Base-by-base conservation (phyloP, 257 asterid genomes). In the Primulina huaijiensis region DNA sequence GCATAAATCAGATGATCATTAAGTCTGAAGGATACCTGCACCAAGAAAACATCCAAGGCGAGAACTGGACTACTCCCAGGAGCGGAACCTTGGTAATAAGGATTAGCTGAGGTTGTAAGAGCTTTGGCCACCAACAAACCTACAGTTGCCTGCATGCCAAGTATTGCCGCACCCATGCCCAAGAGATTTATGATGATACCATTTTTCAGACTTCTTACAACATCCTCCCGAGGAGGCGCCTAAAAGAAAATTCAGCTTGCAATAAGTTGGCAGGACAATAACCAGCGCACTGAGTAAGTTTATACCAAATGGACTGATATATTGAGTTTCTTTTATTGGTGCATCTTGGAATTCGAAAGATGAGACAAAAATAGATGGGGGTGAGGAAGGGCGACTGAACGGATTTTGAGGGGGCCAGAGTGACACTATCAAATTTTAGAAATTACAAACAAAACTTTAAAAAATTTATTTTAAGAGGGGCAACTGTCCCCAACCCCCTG, bases 211-310 rank as follows among this genome's bases (percentile, higher is more conserved):
- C 97, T 89, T 82, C 74, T 86, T 27, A 94, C 90, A 40, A 91
- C 99, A 78, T 89, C 99, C 0, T 95, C 97, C 10, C 99, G 96
- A 60, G 97, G 96, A 74, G 99, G 98, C 16, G 99, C 99, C 99
- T 94, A 87, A 67, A 77, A 81, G 61, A 30, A 75, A 19, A 38
- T 67, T 67, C n/a, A 20, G n/a, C 21, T 61, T 50, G 46, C 11
- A 46, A 35, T 31, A 21, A 46, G 21, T 68, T 34, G 53, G 75
- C 27, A 0, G 40, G 33, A 64, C 62, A n/a, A 68, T 9, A 60
- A 64, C 10, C 23, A 10, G 62, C 55, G 30, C n/a, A 31, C 19
- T 31, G 17, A 1, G 40, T 55, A 21, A 12, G 38, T 66, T 34
- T 30, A 25, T 50, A 34, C 38, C 38, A 31, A 58, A 33, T 33